phyloP scores from a whole-genome alignment of 345 rosid genomes.

The Erodium maritimum region DNA sequence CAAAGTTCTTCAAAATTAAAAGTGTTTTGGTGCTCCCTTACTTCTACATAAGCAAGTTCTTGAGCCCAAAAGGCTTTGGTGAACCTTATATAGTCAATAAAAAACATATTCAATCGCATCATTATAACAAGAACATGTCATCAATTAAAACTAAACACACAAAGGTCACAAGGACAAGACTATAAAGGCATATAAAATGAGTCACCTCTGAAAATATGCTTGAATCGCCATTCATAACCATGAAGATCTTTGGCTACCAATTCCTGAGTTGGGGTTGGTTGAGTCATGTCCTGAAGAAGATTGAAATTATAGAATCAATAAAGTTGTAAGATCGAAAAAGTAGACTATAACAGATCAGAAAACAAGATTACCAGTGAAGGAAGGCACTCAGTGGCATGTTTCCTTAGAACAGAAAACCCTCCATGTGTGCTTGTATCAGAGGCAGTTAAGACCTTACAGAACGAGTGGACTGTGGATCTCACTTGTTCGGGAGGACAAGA shows the following conservation, averaged over 20 bases:
- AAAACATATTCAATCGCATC: no score
- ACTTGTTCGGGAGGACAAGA: conserved; percentile 27
- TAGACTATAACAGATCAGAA: neutral
- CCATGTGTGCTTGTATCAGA: conserved; percentile 99
- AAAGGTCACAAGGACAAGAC: neutral
- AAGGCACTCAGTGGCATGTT: conserved; percentile 86
- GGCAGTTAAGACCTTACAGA: conserved; percentile 85
- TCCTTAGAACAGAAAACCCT: conserved; percentile 85
- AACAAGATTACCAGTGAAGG: conserved; percentile 59
- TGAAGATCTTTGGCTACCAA: conserved; percentile 81
- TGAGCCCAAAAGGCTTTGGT: no score
- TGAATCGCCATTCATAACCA: conserved; percentile 86
- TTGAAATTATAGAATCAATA: neutral
- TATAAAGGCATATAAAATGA: neutral
- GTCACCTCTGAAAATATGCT: conserved; percentile 86
- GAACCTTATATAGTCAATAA: no score
- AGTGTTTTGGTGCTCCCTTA: no score
- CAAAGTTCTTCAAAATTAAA: no score
- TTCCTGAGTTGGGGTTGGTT: conserved; percentile 85
- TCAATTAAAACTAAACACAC: neutral
- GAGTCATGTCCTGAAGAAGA: conserved; percentile 67
- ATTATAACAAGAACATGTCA: no score
- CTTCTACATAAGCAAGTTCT: no score
- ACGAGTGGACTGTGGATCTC: conserved; percentile 49
- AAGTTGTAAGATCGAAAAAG: neutral